Evolutionary conservation across 1,284 basidiomycete genomes (phyloP).

Genomic region (Sporisorium reilianum): DNA sequence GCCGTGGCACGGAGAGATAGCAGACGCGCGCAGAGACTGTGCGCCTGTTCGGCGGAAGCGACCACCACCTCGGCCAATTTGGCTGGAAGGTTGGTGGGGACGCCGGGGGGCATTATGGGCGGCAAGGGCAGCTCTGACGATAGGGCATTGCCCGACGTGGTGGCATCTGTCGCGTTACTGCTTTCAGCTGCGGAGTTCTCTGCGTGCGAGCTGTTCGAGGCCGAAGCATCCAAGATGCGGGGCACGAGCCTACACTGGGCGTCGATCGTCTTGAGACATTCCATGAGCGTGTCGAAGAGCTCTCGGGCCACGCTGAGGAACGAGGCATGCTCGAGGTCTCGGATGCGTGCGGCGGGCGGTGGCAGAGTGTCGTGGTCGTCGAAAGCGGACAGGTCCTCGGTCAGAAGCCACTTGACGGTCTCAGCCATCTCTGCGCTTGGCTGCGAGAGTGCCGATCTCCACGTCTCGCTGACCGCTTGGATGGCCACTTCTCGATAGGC

Average conservation of each 20-base stretch:
- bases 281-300: conserved; percentile 78
- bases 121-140: conserved; percentile 11
- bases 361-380: conserved; percentile 37
- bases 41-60: conserved; percentile 84
- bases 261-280: conserved; percentile 79
- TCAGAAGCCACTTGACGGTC: conserved; percentile 62
- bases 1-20: conserved; percentile 77
- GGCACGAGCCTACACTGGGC: conserved; percentile 76
- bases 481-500: conserved; percentile 84
- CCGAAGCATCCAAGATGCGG: conserved; percentile 74
- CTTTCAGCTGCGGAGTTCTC: background rate
- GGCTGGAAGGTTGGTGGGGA: conserved; percentile 71
- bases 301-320: conserved; percentile 77
- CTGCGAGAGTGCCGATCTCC: conserved; percentile 23
- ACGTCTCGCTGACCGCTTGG: conserved; percentile 75
- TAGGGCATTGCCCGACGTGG: background rate
- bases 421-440: conserved; percentile 32
- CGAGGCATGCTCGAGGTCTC: conserved; percentile 77
- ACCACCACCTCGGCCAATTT: conserved; percentile 78
- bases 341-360: conserved; percentile 70
- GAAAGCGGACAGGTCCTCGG: conserved; percentile 30
- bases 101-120: conserved; percentile 49
- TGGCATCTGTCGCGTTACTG: background rate
- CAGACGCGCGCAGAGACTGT: conserved; percentile 82
- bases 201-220: background rate